Evolutionary conservation across 1,139 yeast genomes (phyloP).

Genomic region (Kodamaea derodonti): DNA sequence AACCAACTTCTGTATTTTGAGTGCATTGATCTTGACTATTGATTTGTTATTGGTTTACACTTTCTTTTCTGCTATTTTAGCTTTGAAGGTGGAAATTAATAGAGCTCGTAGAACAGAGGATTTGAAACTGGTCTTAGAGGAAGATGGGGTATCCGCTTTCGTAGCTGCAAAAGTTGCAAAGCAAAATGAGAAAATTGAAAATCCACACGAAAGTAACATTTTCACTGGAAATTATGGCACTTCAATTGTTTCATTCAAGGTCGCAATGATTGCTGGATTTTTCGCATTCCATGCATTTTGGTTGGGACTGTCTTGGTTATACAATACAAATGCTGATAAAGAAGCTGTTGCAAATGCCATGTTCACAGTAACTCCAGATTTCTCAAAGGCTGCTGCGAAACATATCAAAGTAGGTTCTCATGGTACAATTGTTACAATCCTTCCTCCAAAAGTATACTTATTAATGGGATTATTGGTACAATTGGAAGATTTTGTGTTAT

Average conservation of each 20-base stretch:
- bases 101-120: slow-evolving; percentile 83
- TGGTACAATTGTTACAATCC: slow-evolving; percentile 63
- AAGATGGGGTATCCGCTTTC: slow-evolving; percentile 80
- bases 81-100: slow-evolving; percentile 86
- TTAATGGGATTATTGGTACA: slow-evolving; percentile 63
- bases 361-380: slow-evolving; percentile 29
- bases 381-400: slow-evolving; percentile 40
- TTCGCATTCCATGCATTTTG: slow-evolving; percentile 74
- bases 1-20: slow-evolving; percentile 76
- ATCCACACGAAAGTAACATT: not conserved
- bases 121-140: slow-evolving; percentile 81
- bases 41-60: slow-evolving; percentile 78
- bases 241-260: slow-evolving; percentile 58
- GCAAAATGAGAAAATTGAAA: slow-evolving; percentile 24
- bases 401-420: slow-evolving; percentile 39
- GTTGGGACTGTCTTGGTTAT: slow-evolving; percentile 69
- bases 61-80: slow-evolving; percentile 79
- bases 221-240: slow-evolving; percentile 14
- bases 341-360: slow-evolving; percentile 16
- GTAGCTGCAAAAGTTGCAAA: slow-evolving; percentile 60
- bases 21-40: slow-evolving; percentile 67
- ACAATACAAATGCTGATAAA: slow-evolving; percentile 31
- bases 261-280: slow-evolving; percentile 65
- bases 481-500: slow-evolving; percentile 59
- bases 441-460: slow-evolving; percentile 64